These are phyloP conservation scores for Dipodascopsis uninucleata DNA, from an alignment of 805 yeast genomes.

Conservation along the genomic window DNA sequence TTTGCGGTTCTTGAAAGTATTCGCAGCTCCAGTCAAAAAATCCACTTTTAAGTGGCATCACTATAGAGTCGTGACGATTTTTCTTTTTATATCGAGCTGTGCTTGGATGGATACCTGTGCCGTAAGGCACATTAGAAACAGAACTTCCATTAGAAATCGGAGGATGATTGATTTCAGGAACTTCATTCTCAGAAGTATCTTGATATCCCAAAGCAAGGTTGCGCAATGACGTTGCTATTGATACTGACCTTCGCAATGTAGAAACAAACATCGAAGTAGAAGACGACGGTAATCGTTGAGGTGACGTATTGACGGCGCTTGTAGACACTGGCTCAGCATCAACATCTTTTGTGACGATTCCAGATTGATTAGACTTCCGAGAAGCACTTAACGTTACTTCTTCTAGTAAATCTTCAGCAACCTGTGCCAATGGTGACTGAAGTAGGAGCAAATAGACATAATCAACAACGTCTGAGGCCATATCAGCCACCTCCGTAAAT, in stretches of 20 bases:
- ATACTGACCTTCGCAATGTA: conserved; percentile 30
- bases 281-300: conserved; percentile 6
- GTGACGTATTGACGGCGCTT: conserved; percentile 3
- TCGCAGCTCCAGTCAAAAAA: conserved; percentile 56
- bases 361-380: background rate
- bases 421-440: conserved; percentile 60
- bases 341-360: background rate
- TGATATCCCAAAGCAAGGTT: conserved; percentile 27
- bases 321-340: background rate
- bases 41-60: conserved; percentile 36
- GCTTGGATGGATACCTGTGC: conserved; percentile 34
- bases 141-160: conserved; percentile 22
- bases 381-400: background rate
- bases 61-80: conserved; percentile 26
- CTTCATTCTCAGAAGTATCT: conserved; percentile 6
- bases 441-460: conserved; percentile 60
- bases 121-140: conserved; percentile 34
- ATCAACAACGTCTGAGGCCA: conserved; percentile 74
- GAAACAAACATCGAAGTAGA: conserved; percentile 20
- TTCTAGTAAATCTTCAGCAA: conserved; percentile 48
- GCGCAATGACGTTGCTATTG: conserved; percentile 30
- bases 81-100: conserved; percentile 33
- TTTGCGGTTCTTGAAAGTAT: conserved; percentile 94
- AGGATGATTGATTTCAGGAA: conserved; percentile 20
- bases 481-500: conserved; percentile 67